Base-by-base conservation (phyloP, 495 filamentous ascomycete genomes). In the Viridothelium virens region DNA sequence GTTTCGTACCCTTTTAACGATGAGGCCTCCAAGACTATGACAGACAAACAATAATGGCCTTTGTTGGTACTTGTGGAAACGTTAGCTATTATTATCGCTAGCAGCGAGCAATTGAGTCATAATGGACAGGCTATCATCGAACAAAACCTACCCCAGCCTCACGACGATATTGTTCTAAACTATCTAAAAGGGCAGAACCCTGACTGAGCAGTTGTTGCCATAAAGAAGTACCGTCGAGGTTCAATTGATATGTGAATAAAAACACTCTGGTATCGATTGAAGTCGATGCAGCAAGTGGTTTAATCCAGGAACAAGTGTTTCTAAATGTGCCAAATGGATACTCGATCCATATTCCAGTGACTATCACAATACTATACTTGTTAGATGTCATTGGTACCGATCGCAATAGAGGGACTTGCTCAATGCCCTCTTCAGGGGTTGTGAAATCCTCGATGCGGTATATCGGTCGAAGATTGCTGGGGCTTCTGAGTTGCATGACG, bases 401-500 rank as follows among this genome's bases (percentile, higher is more conserved):
- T 44, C 7, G 7, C n/a, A 18, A 11, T 16, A 25, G 11, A 14
- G 11, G 16, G 18, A 53, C 18, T 5, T 53, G 18, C 48, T 53
- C 48, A 16, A 53, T 25, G 16, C 48, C 48, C 11, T 25, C 12
- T 53, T 25, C 48, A 14, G 48, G 18, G 5, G 11, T n/a, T 14
- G 11, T 53, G 12, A 53, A 53, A 5, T 53, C 48, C 18, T 53
- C 18, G 9, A 53, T 53, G 5, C 18, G 48, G 18, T 53, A 53
- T 14, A 53, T 53, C 18, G 11, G 48, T 53, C 48, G 48, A 53
- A 53, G 48, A 14, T 53, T 53, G 48, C 48, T n/a, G 18, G 48
- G 48, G 48, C 18, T 53, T n/a, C 12, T 11, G 18, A 53, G 9
- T 18, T 53, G 12, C 48, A 53, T 53, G 6, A 7, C 41, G 41